These are phyloP conservation scores for Casaregolazyma lundiana DNA, from an alignment of 1,139 yeast species.

Conservation along the genomic window DNA sequence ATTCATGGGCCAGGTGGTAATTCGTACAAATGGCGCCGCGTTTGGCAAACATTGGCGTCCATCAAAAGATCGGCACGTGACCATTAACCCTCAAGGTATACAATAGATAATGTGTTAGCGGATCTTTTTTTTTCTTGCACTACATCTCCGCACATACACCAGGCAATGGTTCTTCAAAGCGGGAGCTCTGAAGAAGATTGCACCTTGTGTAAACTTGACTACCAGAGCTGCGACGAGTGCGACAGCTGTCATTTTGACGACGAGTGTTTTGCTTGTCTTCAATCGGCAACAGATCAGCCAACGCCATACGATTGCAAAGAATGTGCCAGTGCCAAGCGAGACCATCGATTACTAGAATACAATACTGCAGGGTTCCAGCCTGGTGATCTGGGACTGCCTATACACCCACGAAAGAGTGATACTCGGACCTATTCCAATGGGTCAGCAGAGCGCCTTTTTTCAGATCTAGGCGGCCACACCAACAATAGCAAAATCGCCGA, in stretches of 20 bases:
- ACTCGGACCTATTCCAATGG: background rate
- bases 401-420: constrained; percentile 4
- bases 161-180: background rate
- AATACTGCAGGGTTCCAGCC: background rate
- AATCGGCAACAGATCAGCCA: background rate
- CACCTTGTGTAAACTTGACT: constrained; percentile 5
- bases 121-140: background rate
- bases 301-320: constrained; percentile 14
- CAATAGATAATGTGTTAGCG: background rate
- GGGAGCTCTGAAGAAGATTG: background rate
- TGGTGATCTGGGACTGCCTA: background rate
- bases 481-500: background rate
- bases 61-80: no score
- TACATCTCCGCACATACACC: background rate
- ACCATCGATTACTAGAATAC: constrained; percentile 12
- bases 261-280: constrained; percentile 9
- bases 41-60: no score
- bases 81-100: background rate
- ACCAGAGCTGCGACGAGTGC: constrained; percentile 9
- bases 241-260: constrained; percentile 8
- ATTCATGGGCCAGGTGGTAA: no score
- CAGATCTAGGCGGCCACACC: background rate
- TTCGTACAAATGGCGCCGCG: no score
- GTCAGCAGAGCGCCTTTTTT: constrained; percentile 1
- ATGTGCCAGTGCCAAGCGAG: constrained; percentile 20